Percentiles rank a stretch among this genome's conserved stretches.
phyloP scores from a whole-genome alignment of 495 filamentous ascomycete genomes.

The Evernia prunastri region DNA sequence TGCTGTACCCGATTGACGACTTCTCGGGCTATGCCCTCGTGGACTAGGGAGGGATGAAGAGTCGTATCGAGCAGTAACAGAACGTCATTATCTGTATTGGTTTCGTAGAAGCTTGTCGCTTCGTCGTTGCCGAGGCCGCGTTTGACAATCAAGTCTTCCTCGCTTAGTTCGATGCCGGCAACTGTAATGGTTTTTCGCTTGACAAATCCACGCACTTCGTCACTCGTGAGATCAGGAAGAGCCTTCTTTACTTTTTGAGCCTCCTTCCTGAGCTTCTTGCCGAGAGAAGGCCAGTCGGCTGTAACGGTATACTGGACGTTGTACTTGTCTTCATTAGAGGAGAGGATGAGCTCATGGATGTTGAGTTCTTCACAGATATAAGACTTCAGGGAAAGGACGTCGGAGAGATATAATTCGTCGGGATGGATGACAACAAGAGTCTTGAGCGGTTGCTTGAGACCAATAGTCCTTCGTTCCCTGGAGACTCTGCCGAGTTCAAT shows the following conservation, averaged over 20 bases:
- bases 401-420: constrained; percentile 74
- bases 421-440: constrained; percentile 84
- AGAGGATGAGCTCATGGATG: constrained; percentile 74
- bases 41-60: constrained; percentile 64
- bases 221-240: constrained; percentile 68
- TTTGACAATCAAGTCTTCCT: constrained; percentile 78
- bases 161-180: constrained; percentile 72
- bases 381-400: constrained; percentile 72
- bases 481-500: constrained; percentile 84
- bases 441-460: constrained; percentile 85
- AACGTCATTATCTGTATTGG: constrained; percentile 77
- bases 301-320: constrained; percentile 81
- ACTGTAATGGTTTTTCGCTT: constrained; percentile 64
- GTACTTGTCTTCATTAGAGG: constrained; percentile 82
- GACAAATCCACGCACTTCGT: constrained; percentile 70
- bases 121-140: constrained; percentile 64
- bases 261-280: constrained; percentile 96
- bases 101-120: constrained; percentile 65
- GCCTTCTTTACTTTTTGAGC: constrained; percentile 85
- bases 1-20: constrained; percentile 78
- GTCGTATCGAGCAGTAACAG: constrained; percentile 73
- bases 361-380: constrained; percentile 93
- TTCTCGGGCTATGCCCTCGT: constrained; percentile 72
- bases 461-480: constrained; percentile 76
- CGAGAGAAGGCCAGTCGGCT: constrained; percentile 89